phyloP scores from a whole-genome alignment of 1,139 yeast genomes.

The Torulaspora globosa region DNA sequence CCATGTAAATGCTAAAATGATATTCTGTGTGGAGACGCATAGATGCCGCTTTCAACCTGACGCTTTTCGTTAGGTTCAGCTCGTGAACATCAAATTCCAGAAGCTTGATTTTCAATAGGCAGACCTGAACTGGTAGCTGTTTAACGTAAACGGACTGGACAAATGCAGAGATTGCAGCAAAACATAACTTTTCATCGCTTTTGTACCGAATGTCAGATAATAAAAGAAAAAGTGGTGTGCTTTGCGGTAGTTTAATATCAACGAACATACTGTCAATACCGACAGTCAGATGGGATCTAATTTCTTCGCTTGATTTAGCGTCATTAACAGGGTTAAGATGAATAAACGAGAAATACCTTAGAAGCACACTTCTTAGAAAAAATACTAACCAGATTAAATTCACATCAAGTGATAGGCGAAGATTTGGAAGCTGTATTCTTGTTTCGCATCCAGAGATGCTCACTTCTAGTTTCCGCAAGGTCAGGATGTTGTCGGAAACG shows the following conservation, averaged over 20 bases:
- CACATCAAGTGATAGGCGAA: slow-evolving; percentile 28
- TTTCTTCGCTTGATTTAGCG: background rate
- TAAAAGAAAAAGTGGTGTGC: slow-evolving; percentile 23
- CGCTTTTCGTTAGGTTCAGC: background rate
- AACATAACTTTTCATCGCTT: background rate
- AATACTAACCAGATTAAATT: slow-evolving; percentile 32
- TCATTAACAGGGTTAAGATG: background rate
- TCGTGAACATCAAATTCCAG: slow-evolving; percentile 14
- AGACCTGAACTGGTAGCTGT: slow-evolving; percentile 21
- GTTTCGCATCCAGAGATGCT: slow-evolving; percentile 2
- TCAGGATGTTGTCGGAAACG: slow-evolving; percentile 19
- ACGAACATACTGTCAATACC: slow-evolving; percentile 21
- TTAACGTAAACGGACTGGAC: slow-evolving; percentile 33
- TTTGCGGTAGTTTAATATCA: slow-evolving; percentile 28
- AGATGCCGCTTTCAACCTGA: slow-evolving; percentile 17
- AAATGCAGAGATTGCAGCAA: slow-evolving; percentile 17
- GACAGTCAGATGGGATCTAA: slow-evolving; percentile 11
- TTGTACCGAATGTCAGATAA: slow-evolving; percentile 13
- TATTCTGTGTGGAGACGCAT: slow-evolving; percentile 39
- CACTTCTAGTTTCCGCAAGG: slow-evolving; percentile 16
- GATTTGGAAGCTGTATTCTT: slow-evolving; percentile 17
- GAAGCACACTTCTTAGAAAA: slow-evolving; percentile 18
- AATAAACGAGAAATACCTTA: slow-evolving; percentile 6
- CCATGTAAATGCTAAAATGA: slow-evolving; percentile 59
- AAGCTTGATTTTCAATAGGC: slow-evolving; percentile 22